phyloP scores from a whole-genome alignment of 345 rosid species.

The Sisymbrium irio region DNA sequence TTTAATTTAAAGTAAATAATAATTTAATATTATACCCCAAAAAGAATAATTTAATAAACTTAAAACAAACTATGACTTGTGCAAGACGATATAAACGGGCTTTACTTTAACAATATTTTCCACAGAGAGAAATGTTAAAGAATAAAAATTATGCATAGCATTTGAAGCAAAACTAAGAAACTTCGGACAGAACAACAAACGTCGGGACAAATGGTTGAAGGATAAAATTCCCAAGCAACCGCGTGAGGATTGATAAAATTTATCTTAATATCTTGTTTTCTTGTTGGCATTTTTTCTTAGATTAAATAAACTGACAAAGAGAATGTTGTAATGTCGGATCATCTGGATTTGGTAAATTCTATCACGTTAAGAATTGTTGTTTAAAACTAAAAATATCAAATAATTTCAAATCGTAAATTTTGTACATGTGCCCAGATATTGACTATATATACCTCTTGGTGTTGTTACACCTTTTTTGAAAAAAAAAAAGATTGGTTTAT shows the following conservation, averaged over 20 bases:
- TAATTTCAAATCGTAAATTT: too few relatives aligned
- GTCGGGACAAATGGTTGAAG: conserved; percentile 22
- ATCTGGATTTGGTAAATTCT: neutral
- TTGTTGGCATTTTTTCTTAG: neutral
- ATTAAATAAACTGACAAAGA: neutral
- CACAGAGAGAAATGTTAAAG: neutral
- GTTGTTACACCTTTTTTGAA: neutral
- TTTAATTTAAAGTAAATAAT: neutral
- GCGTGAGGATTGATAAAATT: conserved; percentile 14
- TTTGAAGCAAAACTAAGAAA: conserved; percentile 9
- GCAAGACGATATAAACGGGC: conserved; percentile 8
- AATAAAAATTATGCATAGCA: neutral
- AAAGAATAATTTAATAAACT: neutral
- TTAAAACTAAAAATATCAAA: neutral
- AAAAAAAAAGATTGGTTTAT: neutral
- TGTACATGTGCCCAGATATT: neutral
- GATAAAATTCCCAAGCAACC: conserved; percentile 29
- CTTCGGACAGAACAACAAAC: conserved; percentile 20
- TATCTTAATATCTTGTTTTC: neutral
- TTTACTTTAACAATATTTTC: conserved; percentile 14
- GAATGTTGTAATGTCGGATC: neutral
- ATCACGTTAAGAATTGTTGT: neutral
- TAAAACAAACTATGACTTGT: conserved; percentile 11
- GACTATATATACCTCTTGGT: neutral
- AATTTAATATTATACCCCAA: too few relatives aligned